These are phyloP conservation scores for Cardiospermum halicacabum DNA, from an alignment of 345 rosid genomes.

Conservation along the genomic window DNA sequence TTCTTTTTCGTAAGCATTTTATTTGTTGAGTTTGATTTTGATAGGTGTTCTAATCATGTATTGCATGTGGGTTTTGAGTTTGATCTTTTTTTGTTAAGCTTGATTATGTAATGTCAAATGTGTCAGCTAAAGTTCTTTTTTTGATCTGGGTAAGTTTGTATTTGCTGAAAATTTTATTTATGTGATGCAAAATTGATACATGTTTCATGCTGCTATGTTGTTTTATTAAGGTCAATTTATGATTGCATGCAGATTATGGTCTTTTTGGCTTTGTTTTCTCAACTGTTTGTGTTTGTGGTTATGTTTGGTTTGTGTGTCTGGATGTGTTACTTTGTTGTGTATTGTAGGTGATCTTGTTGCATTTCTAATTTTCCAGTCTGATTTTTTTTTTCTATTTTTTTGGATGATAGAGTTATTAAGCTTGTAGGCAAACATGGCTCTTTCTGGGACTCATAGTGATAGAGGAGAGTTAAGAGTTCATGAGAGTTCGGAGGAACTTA, in stretches of 20 bases:
- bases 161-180: slow-evolving; percentile 19
- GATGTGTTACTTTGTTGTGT: background rate
- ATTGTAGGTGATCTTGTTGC: slow-evolving; percentile 1
- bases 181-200: too few relatives aligned
- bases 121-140: slow-evolving; percentile 20
- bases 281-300: background rate
- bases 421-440: slow-evolving; percentile 52
- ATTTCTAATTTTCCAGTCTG: slow-evolving; percentile 4
- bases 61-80: slow-evolving; percentile 17
- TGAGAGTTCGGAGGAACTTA: slow-evolving; percentile 67
- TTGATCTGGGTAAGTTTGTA: slow-evolving; percentile 30
- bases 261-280: slow-evolving; percentile 9
- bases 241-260: slow-evolving; percentile 14
- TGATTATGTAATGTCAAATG: slow-evolving; percentile 23
- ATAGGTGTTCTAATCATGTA: background rate
- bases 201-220: slow-evolving; percentile 26
- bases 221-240: slow-evolving; percentile 11
- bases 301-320: slow-evolving; percentile 4
- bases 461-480: slow-evolving; percentile 73
- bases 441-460: slow-evolving; percentile 47
- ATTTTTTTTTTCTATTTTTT: slow-evolving; percentile 12
- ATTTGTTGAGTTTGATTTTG: background rate
- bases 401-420: slow-evolving; percentile 20
- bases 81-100: background rate
- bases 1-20: slow-evolving; percentile 26